phyloP scores from a whole-genome alignment of 192 early-diverging fungal species.

The Diversispora epigaea region DNA sequence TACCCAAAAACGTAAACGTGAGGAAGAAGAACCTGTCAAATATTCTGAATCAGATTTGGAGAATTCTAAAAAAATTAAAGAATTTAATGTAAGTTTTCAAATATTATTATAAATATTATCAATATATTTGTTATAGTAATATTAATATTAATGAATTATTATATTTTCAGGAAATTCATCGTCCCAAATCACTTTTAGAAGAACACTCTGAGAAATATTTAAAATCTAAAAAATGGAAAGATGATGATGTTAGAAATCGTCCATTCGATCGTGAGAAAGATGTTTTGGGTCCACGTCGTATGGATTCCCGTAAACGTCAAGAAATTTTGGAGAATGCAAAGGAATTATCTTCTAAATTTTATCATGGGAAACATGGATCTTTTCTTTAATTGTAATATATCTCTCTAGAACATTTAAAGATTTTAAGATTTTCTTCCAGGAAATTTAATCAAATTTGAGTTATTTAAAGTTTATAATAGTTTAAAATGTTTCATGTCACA shows the following conservation, averaged over 20 bases:
- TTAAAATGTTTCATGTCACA: too few relatives aligned
- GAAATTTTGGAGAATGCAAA: slow-evolving; percentile 48
- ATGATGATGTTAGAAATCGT: slow-evolving; percentile 53
- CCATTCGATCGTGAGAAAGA: slow-evolving; percentile 60
- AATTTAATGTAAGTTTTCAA: slow-evolving; percentile 38
- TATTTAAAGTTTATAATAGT: too few relatives aligned
- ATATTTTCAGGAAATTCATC: slow-evolving; percentile 41
- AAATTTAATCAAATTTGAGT: too few relatives aligned
- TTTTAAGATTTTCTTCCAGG: too few relatives aligned
- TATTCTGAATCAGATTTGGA: slow-evolving; percentile 37
- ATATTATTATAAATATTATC: not conserved
- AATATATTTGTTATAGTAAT: not conserved
- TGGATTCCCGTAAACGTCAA: slow-evolving; percentile 46
- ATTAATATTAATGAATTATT: not conserved
- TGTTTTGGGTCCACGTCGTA: slow-evolving; percentile 48
- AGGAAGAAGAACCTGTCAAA: slow-evolving; percentile 30
- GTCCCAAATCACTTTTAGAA: slow-evolving; percentile 48
- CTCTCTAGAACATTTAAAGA: too few relatives aligned
- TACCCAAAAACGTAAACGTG: slow-evolving; percentile 14
- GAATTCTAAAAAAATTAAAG: slow-evolving; percentile 33
- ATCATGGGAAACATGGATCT: slow-evolving; percentile 46
- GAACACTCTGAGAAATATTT: slow-evolving; percentile 42
- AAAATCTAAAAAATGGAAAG: slow-evolving; percentile 44
- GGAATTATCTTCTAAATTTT: slow-evolving; percentile 51
- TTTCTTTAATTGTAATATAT: slow-evolving; percentile 38